Base-by-base conservation (phyloP, 345 rosid species). In the Camelina hispida region DNA sequence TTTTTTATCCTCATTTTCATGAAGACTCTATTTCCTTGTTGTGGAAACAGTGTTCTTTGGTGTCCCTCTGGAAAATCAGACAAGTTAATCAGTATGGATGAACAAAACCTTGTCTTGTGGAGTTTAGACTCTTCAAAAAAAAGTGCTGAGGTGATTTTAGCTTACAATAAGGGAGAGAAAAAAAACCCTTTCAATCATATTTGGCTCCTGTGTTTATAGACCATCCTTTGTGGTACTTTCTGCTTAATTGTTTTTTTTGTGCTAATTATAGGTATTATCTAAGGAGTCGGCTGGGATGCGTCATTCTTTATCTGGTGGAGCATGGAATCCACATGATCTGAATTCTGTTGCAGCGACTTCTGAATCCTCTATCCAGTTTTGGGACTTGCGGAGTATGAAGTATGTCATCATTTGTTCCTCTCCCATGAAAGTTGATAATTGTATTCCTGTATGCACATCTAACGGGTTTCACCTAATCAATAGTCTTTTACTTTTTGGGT, bases 261-360 rank as follows among this genome's bases (percentile, higher is more conserved):
- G 57, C 13, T 69, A 56, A 55, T 69, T 79, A 58, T 72, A 88
- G 96, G 89, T 88, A 50, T 84, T 82, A 69, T 93, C 96, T 51
- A 90, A 89, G 79, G 93, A 84, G 65, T 84, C 96, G 20, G 83
- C 92, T 81, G 96, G 94, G 54, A 83, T 87, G 93, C 72, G 85
- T 56, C 97, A 91, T 64, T 84, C 82, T 78, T 81, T 89, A 64
- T 83, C 91, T 77, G 92, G 97, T 78, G 96, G 97, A 78, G 96
- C 93, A 16, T 89, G 96, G 97, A 92, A 93, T 87, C 97, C 95
- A 3, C 96, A 94, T 83, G 91, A 91, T 37, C 79, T 83, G 52
- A 94, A 90, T 84, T 68, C 85, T 79, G 76, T 91, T 35, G 96
- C 91, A 40, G 90, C 91, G 34, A 87, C 95, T 68, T 81, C 85